These are phyloP conservation scores for Ichthyophthirius multifiliis DNA, from an alignment of 169 alveolate species.

Conservation along the genomic window DNA sequence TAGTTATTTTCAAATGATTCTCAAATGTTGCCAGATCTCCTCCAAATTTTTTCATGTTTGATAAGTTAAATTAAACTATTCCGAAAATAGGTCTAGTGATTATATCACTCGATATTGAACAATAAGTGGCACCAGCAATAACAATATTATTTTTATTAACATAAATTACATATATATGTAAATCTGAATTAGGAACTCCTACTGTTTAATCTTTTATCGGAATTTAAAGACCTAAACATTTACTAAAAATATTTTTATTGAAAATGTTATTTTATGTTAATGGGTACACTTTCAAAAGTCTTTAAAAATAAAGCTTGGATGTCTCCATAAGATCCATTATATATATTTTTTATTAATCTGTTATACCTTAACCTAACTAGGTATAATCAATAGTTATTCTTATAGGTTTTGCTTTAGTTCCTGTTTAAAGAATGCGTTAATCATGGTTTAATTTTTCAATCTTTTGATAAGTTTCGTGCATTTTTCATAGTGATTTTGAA, in stretches of 20 bases:
- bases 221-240: background rate
- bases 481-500: too few relatives aligned
- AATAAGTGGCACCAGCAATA: background rate
- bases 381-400: background rate
- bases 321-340: background rate
- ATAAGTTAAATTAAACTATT: background rate
- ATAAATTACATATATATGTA: background rate
- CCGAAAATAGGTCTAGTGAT: slow-evolving; percentile 15
- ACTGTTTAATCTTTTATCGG: background rate
- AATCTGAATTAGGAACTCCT: slow-evolving; percentile 1
- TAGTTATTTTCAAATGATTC: background rate
- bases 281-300: background rate
- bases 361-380: background rate
- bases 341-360: background rate
- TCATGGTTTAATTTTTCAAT: too few relatives aligned
- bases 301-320: background rate
- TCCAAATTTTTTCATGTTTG: background rate
- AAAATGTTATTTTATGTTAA: background rate
- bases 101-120: background rate
- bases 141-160: too few relatives aligned
- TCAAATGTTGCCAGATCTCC: background rate
- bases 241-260: background rate
- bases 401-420: too few relatives aligned
- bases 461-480: too few relatives aligned
- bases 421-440: too few relatives aligned